A percentile compares a stretch with the other conserved stretches of the same genome.
Evolutionary conservation across 2,329 filamentous ascomycete species (phyloP).

Genomic region (Fusarium pseudograminearum): DNA sequence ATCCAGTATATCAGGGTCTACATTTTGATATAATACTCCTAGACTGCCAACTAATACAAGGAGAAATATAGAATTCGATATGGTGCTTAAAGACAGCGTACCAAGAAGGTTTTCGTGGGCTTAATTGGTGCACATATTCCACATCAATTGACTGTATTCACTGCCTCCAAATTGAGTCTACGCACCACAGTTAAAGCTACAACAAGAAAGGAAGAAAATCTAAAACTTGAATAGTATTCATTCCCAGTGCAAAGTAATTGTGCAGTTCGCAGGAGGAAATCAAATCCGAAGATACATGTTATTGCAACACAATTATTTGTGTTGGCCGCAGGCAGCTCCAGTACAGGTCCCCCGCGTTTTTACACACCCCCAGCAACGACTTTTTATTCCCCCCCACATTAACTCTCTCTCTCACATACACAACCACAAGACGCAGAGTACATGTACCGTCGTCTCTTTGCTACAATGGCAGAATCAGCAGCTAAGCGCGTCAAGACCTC

Average conservation of each 20-base stretch:
- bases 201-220: neutral
- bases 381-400: conserved; percentile 15
- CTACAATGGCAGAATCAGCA: conserved; percentile 69
- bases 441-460: conserved; percentile 52
- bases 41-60: neutral
- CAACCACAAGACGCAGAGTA: conserved; percentile 6
- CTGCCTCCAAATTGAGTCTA: neutral
- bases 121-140: neutral
- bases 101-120: neutral
- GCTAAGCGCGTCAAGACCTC: conserved; percentile 88
- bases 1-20: neutral
- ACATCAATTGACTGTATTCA: neutral
- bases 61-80: neutral
- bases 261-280: neutral
- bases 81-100: neutral
- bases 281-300: neutral
- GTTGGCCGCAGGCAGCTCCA: neutral
- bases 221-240: neutral
- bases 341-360: conserved; percentile 9
- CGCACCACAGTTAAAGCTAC: neutral
- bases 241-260: neutral
- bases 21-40: neutral
- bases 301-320: no score
- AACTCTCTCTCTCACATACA: conserved; percentile 2
- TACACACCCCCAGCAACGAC: conserved; percentile 14